These are phyloP conservation scores for Takashimella koratensis DNA, from an alignment of 1,284 basidiomycete genomes.

Conservation along the genomic window DNA sequence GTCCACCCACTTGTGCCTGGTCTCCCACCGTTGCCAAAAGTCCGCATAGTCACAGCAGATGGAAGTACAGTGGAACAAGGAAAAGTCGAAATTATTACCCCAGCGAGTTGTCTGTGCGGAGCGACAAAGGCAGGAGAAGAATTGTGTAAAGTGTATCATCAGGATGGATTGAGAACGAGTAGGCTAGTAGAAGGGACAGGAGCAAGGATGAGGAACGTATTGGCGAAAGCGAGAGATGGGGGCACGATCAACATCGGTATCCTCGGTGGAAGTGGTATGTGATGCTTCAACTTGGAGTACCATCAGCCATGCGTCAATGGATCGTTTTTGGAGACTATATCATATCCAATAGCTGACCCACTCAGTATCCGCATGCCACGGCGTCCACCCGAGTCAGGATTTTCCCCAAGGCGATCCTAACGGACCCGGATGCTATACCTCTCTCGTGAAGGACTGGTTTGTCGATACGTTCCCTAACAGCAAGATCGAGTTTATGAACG, in stretches of 20 bases:
- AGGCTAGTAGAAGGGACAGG: slow-evolving; percentile 36
- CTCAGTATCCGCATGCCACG: slow-evolving; percentile 46
- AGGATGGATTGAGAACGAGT: slow-evolving; percentile 27
- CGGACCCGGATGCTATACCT: slow-evolving; percentile 46
- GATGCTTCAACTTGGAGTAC: background rate
- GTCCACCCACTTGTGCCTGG: slow-evolving; percentile 38
- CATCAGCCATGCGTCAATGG: background rate
- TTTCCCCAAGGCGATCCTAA: slow-evolving; percentile 43
- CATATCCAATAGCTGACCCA: slow-evolving; percentile 7
- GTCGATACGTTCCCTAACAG: slow-evolving; percentile 32
- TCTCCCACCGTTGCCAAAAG: slow-evolving; percentile 37
- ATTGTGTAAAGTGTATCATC: slow-evolving; percentile 39
- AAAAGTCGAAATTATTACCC: background rate
- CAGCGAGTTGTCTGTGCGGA: slow-evolving; percentile 28
- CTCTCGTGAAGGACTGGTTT: slow-evolving; percentile 40
- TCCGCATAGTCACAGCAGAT: slow-evolving; percentile 17
- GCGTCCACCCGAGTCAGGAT: slow-evolving; percentile 37
- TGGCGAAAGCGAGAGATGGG: slow-evolving; percentile 38
- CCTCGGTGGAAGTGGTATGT: slow-evolving; percentile 46
- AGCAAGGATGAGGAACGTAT: slow-evolving; percentile 32
- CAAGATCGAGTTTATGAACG: slow-evolving; percentile 31
- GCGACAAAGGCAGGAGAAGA: slow-evolving; percentile 26
- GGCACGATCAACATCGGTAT: slow-evolving; percentile 39
- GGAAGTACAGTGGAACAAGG: slow-evolving; percentile 13
- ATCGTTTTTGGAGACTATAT: background rate